Base-by-base conservation (phyloP, 495 filamentous ascomycete species). In the Geopyxis carbonaria region DNA sequence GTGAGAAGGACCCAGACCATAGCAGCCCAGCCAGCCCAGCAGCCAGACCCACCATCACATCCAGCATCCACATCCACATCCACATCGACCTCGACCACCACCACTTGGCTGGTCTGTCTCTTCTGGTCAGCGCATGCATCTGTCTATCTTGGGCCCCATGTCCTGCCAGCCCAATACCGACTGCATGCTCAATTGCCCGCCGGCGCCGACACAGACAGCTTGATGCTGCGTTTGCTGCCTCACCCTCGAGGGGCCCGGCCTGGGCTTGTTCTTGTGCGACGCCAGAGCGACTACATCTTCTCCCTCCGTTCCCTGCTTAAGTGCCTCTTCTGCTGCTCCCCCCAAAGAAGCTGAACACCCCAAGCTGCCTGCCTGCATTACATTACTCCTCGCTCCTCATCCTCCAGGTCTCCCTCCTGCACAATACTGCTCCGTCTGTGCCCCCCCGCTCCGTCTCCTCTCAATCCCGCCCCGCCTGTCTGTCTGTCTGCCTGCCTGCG, bases 141-240 rank as follows among this genome's bases (percentile, higher is more conserved):
- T n/a, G n/a, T n/a, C n/a, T n/a, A n/a, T n/a, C n/a, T n/a, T n/a
- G n/a, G n/a, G n/a, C n/a, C n/a, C n/a, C n/a, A n/a, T n/a, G n/a
- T n/a, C n/a, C n/a, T n/a, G n/a, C n/a, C n/a, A n/a, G 20, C 21
- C 36, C 36, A 39, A 39, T 39, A 39, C 36, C 36, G 24, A 16
- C n/a, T 39, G 36, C 36, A 39, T 39, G 23, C 30, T 22, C 23
- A 39, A 39, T 39, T 39, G 21, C 34, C 16, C 25, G 36, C 36
- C 15, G 27, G n/a, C n/a, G n/a, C n/a, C n/a, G n/a, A n/a, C 20
- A 15, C 10, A n/a, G 9, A 10, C 34, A 16, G 24, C 23, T 8
- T 19, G 28, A 16, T 22, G 28, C 22, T 39, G 36, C 24, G 22
- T 39, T 27, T 27, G 36, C 33, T 36, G 24, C 33, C 33, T 36